phyloP scores from a whole-genome alignment of 805 yeast species.

The Barnettozyma californica region DNA sequence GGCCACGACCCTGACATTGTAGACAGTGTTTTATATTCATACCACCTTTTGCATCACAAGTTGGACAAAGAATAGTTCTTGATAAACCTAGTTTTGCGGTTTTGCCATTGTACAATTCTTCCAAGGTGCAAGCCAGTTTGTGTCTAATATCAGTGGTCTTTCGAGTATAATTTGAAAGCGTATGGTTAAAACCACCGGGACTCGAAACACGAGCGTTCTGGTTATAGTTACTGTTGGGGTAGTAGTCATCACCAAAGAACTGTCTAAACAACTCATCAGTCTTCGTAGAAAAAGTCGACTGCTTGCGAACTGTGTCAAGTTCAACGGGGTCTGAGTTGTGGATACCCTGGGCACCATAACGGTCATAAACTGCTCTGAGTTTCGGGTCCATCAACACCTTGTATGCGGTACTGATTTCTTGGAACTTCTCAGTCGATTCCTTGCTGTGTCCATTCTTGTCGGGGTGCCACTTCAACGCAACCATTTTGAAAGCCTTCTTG shows the following conservation, averaged over 20 bases:
- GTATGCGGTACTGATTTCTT: conserved; percentile 81
- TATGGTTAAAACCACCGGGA: not conserved
- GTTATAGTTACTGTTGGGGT: not conserved
- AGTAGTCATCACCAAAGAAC: conserved; percentile 26
- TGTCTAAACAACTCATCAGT: conserved; percentile 28
- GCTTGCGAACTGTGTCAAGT: not conserved
- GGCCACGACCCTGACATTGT: conserved; percentile 39
- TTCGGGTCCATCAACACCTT: conserved; percentile 78
- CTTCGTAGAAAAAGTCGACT: conserved; percentile 9
- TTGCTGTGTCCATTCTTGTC: conserved; percentile 69
- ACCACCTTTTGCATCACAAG: conserved; percentile 53
- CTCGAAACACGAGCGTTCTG: not conserved
- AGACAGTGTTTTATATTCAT: conserved; percentile 26
- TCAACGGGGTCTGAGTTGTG: conserved; percentile 32
- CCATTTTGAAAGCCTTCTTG: conserved; percentile 48
- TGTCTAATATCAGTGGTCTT: conserved; percentile 56
- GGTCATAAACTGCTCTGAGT: conserved; percentile 83
- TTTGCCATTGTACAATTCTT: conserved; percentile 57
- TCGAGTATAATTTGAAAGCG: conserved; percentile 15
- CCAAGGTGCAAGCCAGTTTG: conserved; percentile 44
- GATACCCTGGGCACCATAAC: conserved; percentile 86
- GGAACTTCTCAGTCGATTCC: conserved; percentile 92
- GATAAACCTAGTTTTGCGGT: conserved; percentile 48
- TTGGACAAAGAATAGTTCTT: conserved; percentile 41
- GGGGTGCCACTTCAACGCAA: conserved; percentile 75